These are phyloP conservation scores for Eutrema yunnanense DNA, from an alignment of 345 rosid species.

Conservation along the genomic window DNA sequence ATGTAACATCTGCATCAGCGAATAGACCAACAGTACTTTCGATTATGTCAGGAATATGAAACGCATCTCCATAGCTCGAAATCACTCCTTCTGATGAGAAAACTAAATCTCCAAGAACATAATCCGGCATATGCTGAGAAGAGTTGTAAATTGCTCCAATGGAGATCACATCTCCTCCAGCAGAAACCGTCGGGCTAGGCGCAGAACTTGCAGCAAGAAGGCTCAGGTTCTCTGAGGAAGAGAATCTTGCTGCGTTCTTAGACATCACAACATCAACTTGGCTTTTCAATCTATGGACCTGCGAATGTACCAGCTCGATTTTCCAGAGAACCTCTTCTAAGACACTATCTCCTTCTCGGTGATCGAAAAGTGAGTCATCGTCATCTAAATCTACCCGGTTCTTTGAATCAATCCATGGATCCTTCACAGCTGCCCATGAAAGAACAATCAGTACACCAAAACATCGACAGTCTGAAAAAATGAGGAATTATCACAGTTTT, in stretches of 20 bases:
- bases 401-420: constrained; percentile 34
- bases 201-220: constrained; percentile 84
- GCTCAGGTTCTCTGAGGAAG: constrained; percentile 85
- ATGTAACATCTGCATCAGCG: constrained; percentile 71
- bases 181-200: constrained; percentile 79
- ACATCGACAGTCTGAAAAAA: constrained; percentile 10
- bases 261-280: constrained; percentile 59
- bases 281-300: constrained; percentile 55
- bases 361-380: constrained; percentile 36
- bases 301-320: constrained; percentile 58
- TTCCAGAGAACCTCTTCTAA: constrained; percentile 64
- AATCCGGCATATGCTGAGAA: constrained; percentile 43
- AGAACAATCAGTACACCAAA: constrained; percentile 5
- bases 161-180: constrained; percentile 52
- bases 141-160: constrained; percentile 44
- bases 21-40: constrained; percentile 88
- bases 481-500: neutral
- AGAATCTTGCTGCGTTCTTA: constrained; percentile 68
- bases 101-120: constrained; percentile 51
- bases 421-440: constrained; percentile 34
- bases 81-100: constrained; percentile 55
- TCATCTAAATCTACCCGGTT: constrained; percentile 32
- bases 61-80: constrained; percentile 57
- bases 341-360: constrained; percentile 42
- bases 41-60: constrained; percentile 84